phyloP scores from a whole-genome alignment of 768 basidiomycete species.

The Nidularia sp. region DNA sequence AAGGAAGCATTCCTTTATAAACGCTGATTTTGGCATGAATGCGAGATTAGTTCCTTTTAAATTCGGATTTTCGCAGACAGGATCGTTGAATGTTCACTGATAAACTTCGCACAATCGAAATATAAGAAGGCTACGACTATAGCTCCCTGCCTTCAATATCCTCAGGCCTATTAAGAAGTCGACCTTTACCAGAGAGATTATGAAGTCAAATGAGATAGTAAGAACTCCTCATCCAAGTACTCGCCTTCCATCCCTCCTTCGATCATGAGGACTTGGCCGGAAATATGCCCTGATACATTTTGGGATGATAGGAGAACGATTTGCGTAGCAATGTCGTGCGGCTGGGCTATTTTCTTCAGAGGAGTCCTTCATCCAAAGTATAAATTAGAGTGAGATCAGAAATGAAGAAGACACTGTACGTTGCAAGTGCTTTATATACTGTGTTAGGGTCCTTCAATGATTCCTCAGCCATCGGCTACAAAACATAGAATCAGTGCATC shows the following conservation, averaged over 20 bases:
- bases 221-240: constrained; percentile 1
- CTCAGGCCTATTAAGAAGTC: constrained; percentile 22
- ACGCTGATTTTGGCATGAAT: no score
- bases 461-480: constrained; percentile 50
- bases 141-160: constrained; percentile 10
- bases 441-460: constrained; percentile 51
- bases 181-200: constrained; percentile 14
- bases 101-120: no score
- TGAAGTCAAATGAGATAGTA: background rate
- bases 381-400: background rate
- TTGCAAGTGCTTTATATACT: constrained; percentile 59
- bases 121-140: background rate
- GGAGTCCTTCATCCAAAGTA: constrained; percentile 55
- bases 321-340: constrained; percentile 63
- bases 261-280: constrained; percentile 68
- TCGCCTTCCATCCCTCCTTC: constrained; percentile 78
- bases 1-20: constrained; percentile 5
- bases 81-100: background rate
- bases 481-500: background rate
- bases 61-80: no score
- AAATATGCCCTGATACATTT: constrained; percentile 63
- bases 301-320: constrained; percentile 58
- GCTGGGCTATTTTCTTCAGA: constrained; percentile 61
- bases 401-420: constrained; percentile 41
- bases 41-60: no score